Conservation (phyloP, 352 stramenopile species). For the Phytophthora sp. region DNA sequence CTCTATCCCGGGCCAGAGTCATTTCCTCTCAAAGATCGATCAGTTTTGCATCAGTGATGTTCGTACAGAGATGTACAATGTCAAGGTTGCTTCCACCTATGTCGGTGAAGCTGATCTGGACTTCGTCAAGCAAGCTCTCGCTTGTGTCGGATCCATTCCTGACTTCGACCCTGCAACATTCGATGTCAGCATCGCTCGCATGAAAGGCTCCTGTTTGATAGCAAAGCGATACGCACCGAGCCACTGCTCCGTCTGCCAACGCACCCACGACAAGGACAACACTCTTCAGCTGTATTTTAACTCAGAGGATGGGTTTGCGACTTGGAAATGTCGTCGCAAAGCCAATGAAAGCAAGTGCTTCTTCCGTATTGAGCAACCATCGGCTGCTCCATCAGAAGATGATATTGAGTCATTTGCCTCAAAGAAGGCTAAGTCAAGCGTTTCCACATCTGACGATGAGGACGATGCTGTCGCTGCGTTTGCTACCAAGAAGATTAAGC, state of each 20-base stretch:
- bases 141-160: background rate
- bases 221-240: background rate
- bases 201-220: too few relatives aligned
- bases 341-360: background rate
- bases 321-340: background rate
- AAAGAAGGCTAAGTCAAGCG: too few relatives aligned
- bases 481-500: background rate
- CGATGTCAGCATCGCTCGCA: background rate
- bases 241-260: background rate
- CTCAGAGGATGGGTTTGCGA: background rate
- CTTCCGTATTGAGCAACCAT: background rate
- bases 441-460: too few relatives aligned
- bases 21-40: too few relatives aligned
- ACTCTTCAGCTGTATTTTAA: background rate
- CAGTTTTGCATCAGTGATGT: too few relatives aligned
- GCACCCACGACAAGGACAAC: background rate
- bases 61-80: too few relatives aligned
- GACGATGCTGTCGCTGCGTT: too few relatives aligned
- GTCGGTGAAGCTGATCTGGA: too few relatives aligned
- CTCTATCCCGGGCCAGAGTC: too few relatives aligned
- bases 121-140: too few relatives aligned
- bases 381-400: background rate
- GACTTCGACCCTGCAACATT: background rate
- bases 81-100: too few relatives aligned
- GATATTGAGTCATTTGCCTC: too few relatives aligned